A percentile compares a stretch with the other conserved stretches of the same genome.
These are phyloP conservation scores for Metschnikowia hibisci DNA, from an alignment of 805 yeast genomes.

Conservation along the genomic window DNA sequence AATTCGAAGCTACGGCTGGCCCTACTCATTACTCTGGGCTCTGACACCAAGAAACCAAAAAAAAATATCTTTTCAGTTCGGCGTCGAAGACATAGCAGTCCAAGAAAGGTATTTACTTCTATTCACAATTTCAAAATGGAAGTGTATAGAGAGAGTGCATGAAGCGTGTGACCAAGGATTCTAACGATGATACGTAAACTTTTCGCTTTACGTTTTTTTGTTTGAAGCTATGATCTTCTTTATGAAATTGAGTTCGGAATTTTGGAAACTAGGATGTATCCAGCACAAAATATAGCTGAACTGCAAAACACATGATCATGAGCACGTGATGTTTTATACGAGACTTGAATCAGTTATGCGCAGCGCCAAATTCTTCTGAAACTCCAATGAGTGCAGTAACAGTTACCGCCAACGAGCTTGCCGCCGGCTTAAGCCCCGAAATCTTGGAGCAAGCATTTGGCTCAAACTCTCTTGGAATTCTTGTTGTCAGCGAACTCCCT, in stretches of 20 bases:
- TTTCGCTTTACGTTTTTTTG: no score
- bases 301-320: no score
- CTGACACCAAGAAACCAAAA: not conserved
- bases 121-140: not conserved
- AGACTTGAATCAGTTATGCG: not conserved
- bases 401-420: conserved; percentile 29
- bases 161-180: no score
- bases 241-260: no score
- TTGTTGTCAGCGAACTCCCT: conserved; percentile 45
- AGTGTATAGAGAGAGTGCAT: no score
- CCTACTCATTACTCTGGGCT: conserved; percentile 17
- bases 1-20: conserved; percentile 35
- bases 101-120: not conserved
- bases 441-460: conserved; percentile 48
- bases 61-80: not conserved
- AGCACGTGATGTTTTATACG: not conserved
- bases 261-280: no score
- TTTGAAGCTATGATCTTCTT: no score
- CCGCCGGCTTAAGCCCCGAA: conserved; percentile 27
- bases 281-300: no score
- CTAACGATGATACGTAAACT: no score
- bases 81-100: no score
- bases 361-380: conserved; percentile 4
- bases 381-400: conserved; percentile 20
- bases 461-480: conserved; percentile 51